These are phyloP conservation scores for Globisporangium solare DNA, from an alignment of 352 stramenopile genomes.

Conservation along the genomic window DNA sequence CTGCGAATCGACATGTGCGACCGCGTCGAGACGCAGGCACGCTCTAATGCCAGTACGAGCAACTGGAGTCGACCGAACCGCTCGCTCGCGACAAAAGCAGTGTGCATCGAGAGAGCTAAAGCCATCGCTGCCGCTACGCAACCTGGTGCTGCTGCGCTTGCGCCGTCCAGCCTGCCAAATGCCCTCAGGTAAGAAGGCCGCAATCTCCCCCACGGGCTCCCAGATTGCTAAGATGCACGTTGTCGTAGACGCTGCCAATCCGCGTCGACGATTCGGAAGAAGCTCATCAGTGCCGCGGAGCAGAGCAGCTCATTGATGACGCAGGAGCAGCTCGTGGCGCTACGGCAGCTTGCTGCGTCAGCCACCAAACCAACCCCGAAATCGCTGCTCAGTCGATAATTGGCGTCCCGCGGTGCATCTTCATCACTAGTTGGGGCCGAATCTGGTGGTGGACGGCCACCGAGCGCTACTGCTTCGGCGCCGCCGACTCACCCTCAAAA, in stretches of 20 bases:
- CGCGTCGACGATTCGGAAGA: conserved; percentile 58
- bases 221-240: background rate
- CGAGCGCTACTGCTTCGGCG: background rate
- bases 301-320: conserved; percentile 31
- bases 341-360: conserved; percentile 26
- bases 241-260: conserved; percentile 54
- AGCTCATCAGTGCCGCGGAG: conserved; percentile 54
- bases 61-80: background rate
- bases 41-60: background rate
- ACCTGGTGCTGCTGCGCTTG: conserved; percentile 1
- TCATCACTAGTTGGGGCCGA: background rate
- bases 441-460: background rate
- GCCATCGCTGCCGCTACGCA: background rate
- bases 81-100: conserved; percentile 7
- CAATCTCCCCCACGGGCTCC: no score
- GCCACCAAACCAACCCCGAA: conserved; percentile 21
- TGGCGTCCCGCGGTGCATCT: background rate
- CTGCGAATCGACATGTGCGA: conserved; percentile 27
- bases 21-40: background rate
- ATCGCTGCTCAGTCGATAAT: conserved; percentile 11
- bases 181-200: conserved; percentile 16
- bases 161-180: conserved; percentile 22
- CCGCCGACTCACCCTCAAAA: background rate
- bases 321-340: conserved; percentile 31
- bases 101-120: conserved; percentile 8